These are phyloP conservation scores for Dioszegia aurantiaca DNA, from an alignment of 768 basidiomycete genomes.

Conservation along the genomic window DNA sequence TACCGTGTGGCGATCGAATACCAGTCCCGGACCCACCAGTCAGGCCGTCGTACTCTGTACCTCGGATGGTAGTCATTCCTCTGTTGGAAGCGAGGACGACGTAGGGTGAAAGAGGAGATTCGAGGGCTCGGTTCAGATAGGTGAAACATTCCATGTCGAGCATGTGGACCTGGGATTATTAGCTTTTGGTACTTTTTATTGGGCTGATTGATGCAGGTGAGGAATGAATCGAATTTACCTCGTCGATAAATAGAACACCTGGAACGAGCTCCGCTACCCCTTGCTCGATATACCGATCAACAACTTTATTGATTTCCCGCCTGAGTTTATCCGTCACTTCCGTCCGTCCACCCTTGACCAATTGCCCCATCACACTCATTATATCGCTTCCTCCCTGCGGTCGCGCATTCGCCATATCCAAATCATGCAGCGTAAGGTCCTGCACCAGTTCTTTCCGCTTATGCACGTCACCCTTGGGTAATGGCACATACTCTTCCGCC, in stretches of 20 bases:
- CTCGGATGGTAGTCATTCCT: slow-evolving; percentile 85
- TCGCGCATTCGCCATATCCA: slow-evolving; percentile 93
- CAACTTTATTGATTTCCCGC: slow-evolving; percentile 93
- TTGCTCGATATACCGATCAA: slow-evolving; percentile 95
- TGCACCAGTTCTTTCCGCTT: slow-evolving; percentile 94
- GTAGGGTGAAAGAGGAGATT: slow-evolving; percentile 94
- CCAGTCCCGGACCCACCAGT: slow-evolving; percentile 57
- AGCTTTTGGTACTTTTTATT: too few species aligned
- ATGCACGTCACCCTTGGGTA: slow-evolving; percentile 95
- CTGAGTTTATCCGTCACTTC: slow-evolving; percentile 96
- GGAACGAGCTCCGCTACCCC: slow-evolving; percentile 97
- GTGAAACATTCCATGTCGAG: slow-evolving; percentile 99
- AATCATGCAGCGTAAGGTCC: slow-evolving; percentile 88
- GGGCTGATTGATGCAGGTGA: neutral
- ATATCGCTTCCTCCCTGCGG: slow-evolving; percentile 92
- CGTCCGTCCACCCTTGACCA: slow-evolving; percentile 88
- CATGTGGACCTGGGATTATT: slow-evolving; percentile 88
- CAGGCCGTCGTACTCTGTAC: slow-evolving; percentile 61
- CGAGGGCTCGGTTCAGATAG: slow-evolving; percentile 90
- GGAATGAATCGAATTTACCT: slow-evolving; percentile 60
- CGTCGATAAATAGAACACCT: slow-evolving; percentile 97
- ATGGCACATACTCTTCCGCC: slow-evolving; percentile 95
- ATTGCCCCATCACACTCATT: slow-evolving; percentile 89
- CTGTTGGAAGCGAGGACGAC: slow-evolving; percentile 96
- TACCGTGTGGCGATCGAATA: slow-evolving; percentile 84